Evolutionary conservation across 192 early-diverging fungal species (phyloP).

Genomic region (Umbelopsis vinacea): DNA sequence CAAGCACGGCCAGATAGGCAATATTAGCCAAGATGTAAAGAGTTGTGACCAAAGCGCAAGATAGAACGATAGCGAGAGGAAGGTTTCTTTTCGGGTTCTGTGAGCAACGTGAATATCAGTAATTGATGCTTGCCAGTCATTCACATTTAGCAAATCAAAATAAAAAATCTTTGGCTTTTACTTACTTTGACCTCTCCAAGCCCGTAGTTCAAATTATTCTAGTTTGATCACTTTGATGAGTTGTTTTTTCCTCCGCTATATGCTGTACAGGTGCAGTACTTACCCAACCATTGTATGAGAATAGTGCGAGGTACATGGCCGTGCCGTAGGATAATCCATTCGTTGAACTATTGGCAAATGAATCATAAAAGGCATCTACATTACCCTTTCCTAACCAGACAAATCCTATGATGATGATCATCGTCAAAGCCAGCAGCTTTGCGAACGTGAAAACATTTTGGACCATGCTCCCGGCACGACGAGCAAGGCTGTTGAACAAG

Average conservation of each 20-base stretch:
- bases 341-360: constrained; percentile 56
- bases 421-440: constrained; percentile 70
- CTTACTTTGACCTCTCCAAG: constrained; percentile 75
- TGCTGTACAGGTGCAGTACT: background rate
- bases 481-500: constrained; percentile 48
- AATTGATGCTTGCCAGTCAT: no score
- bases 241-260: constrained; percentile 27
- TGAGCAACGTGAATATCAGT: background rate
- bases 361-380: constrained; percentile 49
- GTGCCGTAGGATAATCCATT: constrained; percentile 68
- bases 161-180: background rate
- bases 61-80: constrained; percentile 72
- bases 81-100: constrained; percentile 69
- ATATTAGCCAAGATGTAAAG: constrained; percentile 82
- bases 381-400: constrained; percentile 65
- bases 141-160: background rate
- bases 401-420: constrained; percentile 72
- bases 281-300: constrained; percentile 63
- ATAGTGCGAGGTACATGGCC: constrained; percentile 67
- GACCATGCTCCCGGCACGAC: constrained; percentile 53
- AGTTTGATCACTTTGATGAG: background rate
- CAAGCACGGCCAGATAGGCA: constrained; percentile 82
- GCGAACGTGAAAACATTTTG: constrained; percentile 72
- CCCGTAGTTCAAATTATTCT: constrained; percentile 77
- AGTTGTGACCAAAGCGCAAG: constrained; percentile 64